These are phyloP conservation scores for Radiomyces spectabilis DNA, from an alignment of 192 early-diverging fungal species.

Conservation along the genomic window DNA sequence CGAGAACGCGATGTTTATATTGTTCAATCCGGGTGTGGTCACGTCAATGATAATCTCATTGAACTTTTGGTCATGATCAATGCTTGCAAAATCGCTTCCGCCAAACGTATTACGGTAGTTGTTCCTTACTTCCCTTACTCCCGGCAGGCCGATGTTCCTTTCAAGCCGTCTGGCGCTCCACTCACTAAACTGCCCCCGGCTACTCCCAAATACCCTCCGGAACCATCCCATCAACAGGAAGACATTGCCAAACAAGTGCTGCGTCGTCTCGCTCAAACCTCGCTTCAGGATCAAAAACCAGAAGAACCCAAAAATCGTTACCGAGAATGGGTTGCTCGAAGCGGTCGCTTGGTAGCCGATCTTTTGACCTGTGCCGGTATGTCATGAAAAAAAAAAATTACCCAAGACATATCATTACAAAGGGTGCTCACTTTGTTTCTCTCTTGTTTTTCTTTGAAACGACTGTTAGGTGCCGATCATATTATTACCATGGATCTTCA, in stretches of 20 bases:
- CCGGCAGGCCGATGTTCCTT: constrained; percentile 72
- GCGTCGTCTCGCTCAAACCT: constrained; percentile 4
- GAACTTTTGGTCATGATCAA: constrained; percentile 96
- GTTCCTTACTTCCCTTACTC: constrained; percentile 94
- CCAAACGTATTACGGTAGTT: constrained; percentile 85
- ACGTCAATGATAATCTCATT: constrained; percentile 96
- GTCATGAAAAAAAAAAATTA: no score
- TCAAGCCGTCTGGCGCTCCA: constrained; percentile 44
- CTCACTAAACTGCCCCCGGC: constrained; percentile 31
- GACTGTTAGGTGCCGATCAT: constrained; percentile 84
- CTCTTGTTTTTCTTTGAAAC: neutral
- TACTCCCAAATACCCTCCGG: constrained; percentile 9
- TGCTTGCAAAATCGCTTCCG: constrained; percentile 92
- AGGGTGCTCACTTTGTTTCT: constrained; percentile 4
- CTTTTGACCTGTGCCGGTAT: constrained; percentile 82
- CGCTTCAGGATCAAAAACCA: neutral
- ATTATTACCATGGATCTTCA: constrained; percentile 98
- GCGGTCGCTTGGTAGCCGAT: constrained; percentile 87
- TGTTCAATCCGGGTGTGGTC: constrained; percentile 89
- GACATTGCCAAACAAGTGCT: constrained; percentile 83
- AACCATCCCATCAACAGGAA: constrained; percentile 59
- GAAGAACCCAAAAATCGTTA: constrained; percentile 4
- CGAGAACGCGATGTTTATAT: constrained; percentile 93
- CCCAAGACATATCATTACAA: constrained; percentile 40
- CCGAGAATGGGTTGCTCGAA: constrained; percentile 80